Evolutionary conservation across 1,139 yeast genomes (phyloP).

Genomic region (Suhomyces bokatorum): DNA sequence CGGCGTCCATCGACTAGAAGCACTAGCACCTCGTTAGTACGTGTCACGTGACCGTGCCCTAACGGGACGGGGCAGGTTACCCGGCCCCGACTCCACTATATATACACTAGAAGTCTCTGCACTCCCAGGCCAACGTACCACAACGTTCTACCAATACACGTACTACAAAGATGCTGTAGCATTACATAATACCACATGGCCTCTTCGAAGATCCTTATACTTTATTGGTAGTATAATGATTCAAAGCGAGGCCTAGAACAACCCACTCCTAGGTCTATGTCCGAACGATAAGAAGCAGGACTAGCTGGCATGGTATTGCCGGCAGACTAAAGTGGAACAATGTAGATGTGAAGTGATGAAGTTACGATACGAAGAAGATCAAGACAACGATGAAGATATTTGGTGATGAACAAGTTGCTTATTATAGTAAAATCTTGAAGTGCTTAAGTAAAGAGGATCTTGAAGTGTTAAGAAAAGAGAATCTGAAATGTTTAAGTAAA

Average conservation of each 20-base stretch:
- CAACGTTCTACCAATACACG: constrained; percentile 4
- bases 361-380: too few relatives aligned
- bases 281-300: constrained; percentile 17
- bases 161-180: constrained; percentile 2
- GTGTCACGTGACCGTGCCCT: constrained; percentile 6
- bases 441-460: too few relatives aligned
- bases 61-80: constrained; percentile 9
- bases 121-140: too few relatives aligned
- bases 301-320: constrained; percentile 22
- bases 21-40: too few relatives aligned
- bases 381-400: too few relatives aligned
- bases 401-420: too few relatives aligned
- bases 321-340: constrained; percentile 34
- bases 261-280: constrained; percentile 30
- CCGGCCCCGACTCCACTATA: constrained; percentile 6
- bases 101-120: background rate
- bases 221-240: constrained; percentile 56
- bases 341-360: too few relatives aligned
- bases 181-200: too few relatives aligned
- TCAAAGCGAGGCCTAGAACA: constrained; percentile 70
- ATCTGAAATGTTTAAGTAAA: too few relatives aligned
- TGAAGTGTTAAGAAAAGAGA: too few relatives aligned
- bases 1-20: constrained; percentile 35
- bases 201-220: constrained; percentile 70
- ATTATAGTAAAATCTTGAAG: too few relatives aligned